phyloP scores from a whole-genome alignment of 176 grass and related monocot species.

The Avena atlantica region DNA sequence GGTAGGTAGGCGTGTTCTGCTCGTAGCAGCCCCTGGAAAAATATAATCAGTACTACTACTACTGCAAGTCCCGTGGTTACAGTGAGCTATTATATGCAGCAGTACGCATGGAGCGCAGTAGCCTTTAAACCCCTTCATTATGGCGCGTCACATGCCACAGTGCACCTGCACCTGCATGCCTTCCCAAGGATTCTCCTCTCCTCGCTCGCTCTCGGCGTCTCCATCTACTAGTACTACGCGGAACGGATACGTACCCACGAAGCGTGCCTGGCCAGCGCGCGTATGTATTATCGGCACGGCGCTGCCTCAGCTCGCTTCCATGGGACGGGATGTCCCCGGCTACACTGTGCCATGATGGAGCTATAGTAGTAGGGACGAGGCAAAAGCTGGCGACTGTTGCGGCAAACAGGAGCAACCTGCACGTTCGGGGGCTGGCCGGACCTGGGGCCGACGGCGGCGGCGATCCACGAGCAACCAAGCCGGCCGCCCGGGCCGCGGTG shows the following conservation, averaged over 20 bases:
- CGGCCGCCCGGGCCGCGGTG: background rate
- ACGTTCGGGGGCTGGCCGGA: background rate
- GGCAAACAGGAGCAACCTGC: background rate
- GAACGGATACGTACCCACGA: background rate
- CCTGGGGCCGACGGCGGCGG: background rate
- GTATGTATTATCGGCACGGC: too few relatives aligned
- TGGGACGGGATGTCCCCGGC: background rate
- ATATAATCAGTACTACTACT: background rate
- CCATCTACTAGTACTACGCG: too few relatives aligned
- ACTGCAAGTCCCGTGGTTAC: background rate
- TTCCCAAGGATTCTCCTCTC: background rate
- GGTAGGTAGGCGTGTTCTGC: background rate
- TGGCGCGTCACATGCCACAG: constrained; percentile 44
- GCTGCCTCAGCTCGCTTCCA: background rate
- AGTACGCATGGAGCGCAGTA: constrained; percentile 3
- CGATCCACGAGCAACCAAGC: background rate
- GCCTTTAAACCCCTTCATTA: constrained; percentile 43
- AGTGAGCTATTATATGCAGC: background rate
- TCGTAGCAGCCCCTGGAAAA: background rate
- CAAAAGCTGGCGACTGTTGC: background rate
- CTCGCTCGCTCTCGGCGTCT: background rate
- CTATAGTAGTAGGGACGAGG: background rate
- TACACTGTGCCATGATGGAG: background rate
- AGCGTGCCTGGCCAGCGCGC: background rate
- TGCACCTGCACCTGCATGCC: background rate